Evolutionary conservation across 2,329 filamentous ascomycete species (phyloP), one percentile per base, ranked within the genome.

Genomic region (Daldinia sp.): DNA sequence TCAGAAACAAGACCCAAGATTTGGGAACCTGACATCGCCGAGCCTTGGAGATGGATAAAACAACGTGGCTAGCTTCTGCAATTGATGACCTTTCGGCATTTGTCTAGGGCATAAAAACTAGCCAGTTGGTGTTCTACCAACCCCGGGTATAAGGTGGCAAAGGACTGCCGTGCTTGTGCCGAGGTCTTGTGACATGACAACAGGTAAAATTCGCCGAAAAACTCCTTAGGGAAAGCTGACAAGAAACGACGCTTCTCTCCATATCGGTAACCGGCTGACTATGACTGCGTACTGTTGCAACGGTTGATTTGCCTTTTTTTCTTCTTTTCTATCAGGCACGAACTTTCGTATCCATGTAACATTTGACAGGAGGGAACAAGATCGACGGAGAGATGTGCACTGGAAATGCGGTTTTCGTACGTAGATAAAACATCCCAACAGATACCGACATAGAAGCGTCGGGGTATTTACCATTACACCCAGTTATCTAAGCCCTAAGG

Each of bases 381-480:
- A 51, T 59, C 56, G 30, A 48, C 30, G 46, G 33, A 39, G 12
- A 39, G 46, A 37, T n/a, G 37, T 54, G 12, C 57, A 26, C 39
- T 12, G 26, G 55, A 3, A 42, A 33, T 28, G 39, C 51, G 39
- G 20, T 23, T 58, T 53, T 41, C 37, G 18, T 39, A 41, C 37
- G 20, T 3, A 54, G 50, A 20, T 65, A 23, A 44, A 53, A 41
- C 23, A 55, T 12, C 28, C 42, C 35, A 20, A 56, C 53, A 50
- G 30, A 30, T 54, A 5, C 10, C 56, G 10, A 66, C 62, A 37
- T 33, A 50, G 53, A 62, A 59, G 57, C 58, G 15, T 26, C 48
- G 13, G 50, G 18, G 20, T 48, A 15, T 39, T 54, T 28, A 35
- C 26, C 35, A 56, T 58, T 41, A n/a, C 13, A 15, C 54, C 39